phyloP scores from a whole-genome alignment of 805 yeast genomes.

The Candida orba region DNA sequence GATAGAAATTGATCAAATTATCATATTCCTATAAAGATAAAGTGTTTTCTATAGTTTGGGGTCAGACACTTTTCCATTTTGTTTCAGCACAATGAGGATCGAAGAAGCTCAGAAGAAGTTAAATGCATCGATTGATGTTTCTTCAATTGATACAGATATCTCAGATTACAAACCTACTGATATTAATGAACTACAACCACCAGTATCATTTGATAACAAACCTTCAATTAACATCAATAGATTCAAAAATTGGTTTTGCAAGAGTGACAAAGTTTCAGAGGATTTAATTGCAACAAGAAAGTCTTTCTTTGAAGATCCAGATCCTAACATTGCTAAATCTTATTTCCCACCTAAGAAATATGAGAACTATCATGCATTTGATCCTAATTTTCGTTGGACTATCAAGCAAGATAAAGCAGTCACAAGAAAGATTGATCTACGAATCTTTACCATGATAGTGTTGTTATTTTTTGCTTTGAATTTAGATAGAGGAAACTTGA shows the following conservation, averaged over 20 bases:
- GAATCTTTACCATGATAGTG: background rate
- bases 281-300: background rate
- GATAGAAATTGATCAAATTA: too few species aligned
- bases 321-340: background rate
- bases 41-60: too few species aligned
- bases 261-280: background rate
- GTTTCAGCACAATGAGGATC: too few species aligned
- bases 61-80: too few species aligned
- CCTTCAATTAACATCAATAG: background rate
- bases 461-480: background rate
- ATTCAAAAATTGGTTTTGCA: background rate
- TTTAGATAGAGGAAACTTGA: slow-evolving; percentile 1
- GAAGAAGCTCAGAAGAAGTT: background rate
- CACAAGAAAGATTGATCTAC: background rate
- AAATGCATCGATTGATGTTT: background rate
- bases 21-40: too few species aligned
- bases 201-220: background rate
- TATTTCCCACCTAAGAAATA: background rate
- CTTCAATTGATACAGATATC: background rate
- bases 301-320: background rate
- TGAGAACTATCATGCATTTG: background rate
- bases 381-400: slow-evolving; percentile 1
- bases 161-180: background rate
- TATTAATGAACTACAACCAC: background rate
- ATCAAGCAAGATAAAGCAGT: background rate